These are phyloP conservation scores for Metschnikowia gelsemii DNA, from an alignment of 805 yeast genomes.

Conservation along the genomic window DNA sequence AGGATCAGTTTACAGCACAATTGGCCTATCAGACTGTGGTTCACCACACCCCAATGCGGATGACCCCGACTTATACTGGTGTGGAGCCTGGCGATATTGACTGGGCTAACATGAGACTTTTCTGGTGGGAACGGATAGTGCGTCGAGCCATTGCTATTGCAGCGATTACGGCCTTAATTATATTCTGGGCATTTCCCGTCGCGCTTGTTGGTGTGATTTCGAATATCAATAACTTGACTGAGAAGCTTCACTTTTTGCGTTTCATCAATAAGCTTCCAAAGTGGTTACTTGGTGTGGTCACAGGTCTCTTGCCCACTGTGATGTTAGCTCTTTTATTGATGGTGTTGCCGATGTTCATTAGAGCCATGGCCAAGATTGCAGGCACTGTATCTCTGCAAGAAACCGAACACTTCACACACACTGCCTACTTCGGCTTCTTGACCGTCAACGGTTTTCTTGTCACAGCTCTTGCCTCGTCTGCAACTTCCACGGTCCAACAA, in stretches of 20 bases:
- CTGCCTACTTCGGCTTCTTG: conserved; percentile 66
- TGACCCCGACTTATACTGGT: conserved; percentile 62
- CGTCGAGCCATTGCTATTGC: conserved; percentile 53
- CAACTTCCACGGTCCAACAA: conserved; percentile 63
- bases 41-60: conserved; percentile 64
- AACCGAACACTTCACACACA: conserved; percentile 64
- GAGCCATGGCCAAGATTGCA: conserved; percentile 57
- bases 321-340: conserved; percentile 65
- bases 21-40: conserved; percentile 62
- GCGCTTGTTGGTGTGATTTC: conserved; percentile 77
- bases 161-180: conserved; percentile 54
- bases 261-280: conserved; percentile 59
- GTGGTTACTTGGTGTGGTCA: conserved; percentile 57
- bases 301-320: conserved; percentile 68
- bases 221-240: conserved; percentile 60
- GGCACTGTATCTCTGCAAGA: conserved; percentile 59
- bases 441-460: conserved; percentile 70
- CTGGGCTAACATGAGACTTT: conserved; percentile 73
- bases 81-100: conserved; percentile 60
- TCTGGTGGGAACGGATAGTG: conserved; percentile 74
- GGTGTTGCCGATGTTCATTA: conserved; percentile 62
- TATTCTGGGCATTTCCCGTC: conserved; percentile 76
- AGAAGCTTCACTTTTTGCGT: conserved; percentile 47
- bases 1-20: conserved; percentile 72
- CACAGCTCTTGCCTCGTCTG: conserved; percentile 69